These are phyloP conservation scores for Claviceps sp. DNA, from an alignment of 2,329 filamentous ascomycete genomes.

Conservation along the genomic window DNA sequence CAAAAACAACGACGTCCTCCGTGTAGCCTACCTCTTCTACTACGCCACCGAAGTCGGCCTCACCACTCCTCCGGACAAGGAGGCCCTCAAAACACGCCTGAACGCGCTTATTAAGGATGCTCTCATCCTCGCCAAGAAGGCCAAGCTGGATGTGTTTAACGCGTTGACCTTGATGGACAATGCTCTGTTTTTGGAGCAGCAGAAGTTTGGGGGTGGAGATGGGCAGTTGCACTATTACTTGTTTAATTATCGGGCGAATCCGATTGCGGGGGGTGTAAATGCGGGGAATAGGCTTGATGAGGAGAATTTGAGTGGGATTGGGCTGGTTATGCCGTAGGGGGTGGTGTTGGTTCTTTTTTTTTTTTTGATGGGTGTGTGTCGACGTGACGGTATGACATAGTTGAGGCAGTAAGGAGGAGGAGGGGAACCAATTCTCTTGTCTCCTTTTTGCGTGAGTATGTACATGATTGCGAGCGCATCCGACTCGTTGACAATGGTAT, in stretches of 20 bases:
- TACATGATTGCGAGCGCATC: too few relatives aligned
- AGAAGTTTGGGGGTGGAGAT: slow-evolving; percentile 90
- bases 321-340: slow-evolving; percentile 59
- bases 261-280: slow-evolving; percentile 77
- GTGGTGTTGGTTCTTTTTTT: too few relatives aligned
- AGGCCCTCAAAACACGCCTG: slow-evolving; percentile 62
- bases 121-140: slow-evolving; percentile 71
- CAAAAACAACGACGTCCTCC: slow-evolving; percentile 63
- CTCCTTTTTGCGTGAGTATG: too few relatives aligned
- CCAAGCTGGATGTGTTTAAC: slow-evolving; percentile 91
- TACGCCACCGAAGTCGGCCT: slow-evolving; percentile 80
- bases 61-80: slow-evolving; percentile 34
- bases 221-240: slow-evolving; percentile 94
- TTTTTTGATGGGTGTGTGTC: background rate
- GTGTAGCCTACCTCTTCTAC: slow-evolving; percentile 93
- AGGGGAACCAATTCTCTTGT: too few relatives aligned
- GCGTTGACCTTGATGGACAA: slow-evolving; percentile 91
- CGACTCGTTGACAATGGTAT: too few relatives aligned
- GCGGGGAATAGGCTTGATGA: slow-evolving; percentile 65
- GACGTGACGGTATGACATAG: too few relatives aligned
- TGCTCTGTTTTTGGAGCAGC: slow-evolving; percentile 78
- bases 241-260: slow-evolving; percentile 86
- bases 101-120: slow-evolving; percentile 73
- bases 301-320: slow-evolving; percentile 70
- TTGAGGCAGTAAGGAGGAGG: too few relatives aligned